Base-by-base conservation (phyloP, 495 filamentous ascomycete species). In the Aspergillus kassunensis region DNA sequence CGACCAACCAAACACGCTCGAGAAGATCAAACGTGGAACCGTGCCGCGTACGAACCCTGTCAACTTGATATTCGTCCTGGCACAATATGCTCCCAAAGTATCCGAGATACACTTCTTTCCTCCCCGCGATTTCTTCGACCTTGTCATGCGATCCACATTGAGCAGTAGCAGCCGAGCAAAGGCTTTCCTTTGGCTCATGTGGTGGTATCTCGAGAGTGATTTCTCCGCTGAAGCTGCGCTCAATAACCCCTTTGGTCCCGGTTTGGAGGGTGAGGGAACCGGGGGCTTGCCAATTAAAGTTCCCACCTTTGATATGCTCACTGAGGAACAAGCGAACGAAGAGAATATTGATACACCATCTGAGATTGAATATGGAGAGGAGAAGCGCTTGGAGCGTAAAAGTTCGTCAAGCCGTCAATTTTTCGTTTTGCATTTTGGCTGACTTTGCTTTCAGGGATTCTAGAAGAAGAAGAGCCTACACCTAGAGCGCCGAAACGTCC, bases 151-250 rank as follows among this genome's bases (percentile, higher is more conserved):
- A 58, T 83, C 83, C 3, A 87, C 86, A 18, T 76, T 91, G 21
- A 91, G 87, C 46, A 96, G 91, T 64, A 71, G 77, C 60, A 92
- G 86, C 60, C 81, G 93, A 49, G 93, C 95, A 0, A 86, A 71
- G 45, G 92, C 91, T 1, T 98, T 98, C 63, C 71, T 98, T 13
- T 98, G 93, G 93, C 67, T 98, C 53, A 96, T 98, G 84, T 98
- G 93, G 93, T 95, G 89, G 76, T 97, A 98, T 67, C 76, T 97
- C n/a, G 95, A 98, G 70, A 92, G 91, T 44, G 88, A 97, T 64
- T 97, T 96, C 61, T 85, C 85, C 4, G 76, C 80, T 42, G 87
- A 96, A 55, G 88, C 85, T 47, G 89, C 90, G 33, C 72, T 84
- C 34, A 83, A 87, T 50, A 98, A 97, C 66, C 93, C 93, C 0